Conservation (phyloP, 2,329 filamentous ascomycete genomes). For the Ophiostoma montium region DNA sequence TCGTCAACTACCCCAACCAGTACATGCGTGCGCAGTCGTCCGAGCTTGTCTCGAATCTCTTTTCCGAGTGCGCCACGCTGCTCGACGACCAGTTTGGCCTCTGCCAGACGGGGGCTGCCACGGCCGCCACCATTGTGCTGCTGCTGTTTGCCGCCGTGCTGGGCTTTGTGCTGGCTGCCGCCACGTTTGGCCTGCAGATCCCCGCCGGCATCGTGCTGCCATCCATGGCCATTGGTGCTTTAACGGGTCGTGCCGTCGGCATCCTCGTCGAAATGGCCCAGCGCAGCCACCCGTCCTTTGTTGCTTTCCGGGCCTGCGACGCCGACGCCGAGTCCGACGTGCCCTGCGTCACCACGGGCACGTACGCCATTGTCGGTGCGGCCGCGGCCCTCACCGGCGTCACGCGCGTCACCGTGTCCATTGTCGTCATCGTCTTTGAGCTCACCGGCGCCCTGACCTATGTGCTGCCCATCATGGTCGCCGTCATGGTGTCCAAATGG, state of each 20-base stretch:
- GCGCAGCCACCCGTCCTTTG: constrained; percentile 57
- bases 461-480: constrained; percentile 96
- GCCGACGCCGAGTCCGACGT: constrained; percentile 50
- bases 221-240: constrained; percentile 87
- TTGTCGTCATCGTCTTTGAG: constrained; percentile 99
- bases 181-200: constrained; percentile 89
- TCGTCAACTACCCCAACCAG: constrained; percentile 90
- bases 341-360: constrained; percentile 81
- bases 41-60: constrained; percentile 81
- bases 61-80: constrained; percentile 74
- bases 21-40: constrained; percentile 92
- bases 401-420: constrained; percentile 92
- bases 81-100: constrained; percentile 79
- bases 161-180: constrained; percentile 69
- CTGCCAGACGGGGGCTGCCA: constrained; percentile 74
- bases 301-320: constrained; percentile 62
- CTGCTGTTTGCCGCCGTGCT: constrained; percentile 69
- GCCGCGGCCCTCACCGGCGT: constrained; percentile 88
- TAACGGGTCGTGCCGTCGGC: constrained; percentile 78
- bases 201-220: constrained; percentile 92
- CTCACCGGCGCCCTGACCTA: constrained; percentile 92
- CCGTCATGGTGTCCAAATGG: constrained; percentile 97
- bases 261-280: constrained; percentile 74
- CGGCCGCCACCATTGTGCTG: constrained; percentile 67
- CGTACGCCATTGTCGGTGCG: constrained; percentile 91